A percentile compares a stretch with the other conserved stretches of the same genome.
Conservation (phyloP, 1,284 basidiomycete genomes). For the Xerocomus cyaneibrunnescens region DNA sequence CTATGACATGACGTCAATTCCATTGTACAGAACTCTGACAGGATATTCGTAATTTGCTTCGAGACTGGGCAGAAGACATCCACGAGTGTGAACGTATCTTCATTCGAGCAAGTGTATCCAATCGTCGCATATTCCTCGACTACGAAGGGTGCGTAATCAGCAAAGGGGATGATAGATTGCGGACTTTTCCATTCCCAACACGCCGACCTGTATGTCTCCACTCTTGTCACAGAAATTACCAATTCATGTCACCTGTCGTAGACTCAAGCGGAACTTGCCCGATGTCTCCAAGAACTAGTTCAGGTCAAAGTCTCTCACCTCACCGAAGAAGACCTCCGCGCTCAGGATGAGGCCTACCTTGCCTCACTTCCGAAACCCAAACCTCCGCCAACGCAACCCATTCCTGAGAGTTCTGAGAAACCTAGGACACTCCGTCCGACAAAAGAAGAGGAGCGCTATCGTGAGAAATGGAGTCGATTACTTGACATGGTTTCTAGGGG, state of each 20-base stretch:
- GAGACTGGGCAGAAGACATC: constrained; percentile 86
- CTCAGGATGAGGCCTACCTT: constrained; percentile 85
- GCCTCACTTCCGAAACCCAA: constrained; percentile 82
- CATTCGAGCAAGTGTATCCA: constrained; percentile 83
- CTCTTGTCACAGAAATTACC: background rate
- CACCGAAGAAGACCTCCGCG: constrained; percentile 80
- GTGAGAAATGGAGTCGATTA: constrained; percentile 78
- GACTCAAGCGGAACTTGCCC: constrained; percentile 88
- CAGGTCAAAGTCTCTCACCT: constrained; percentile 85
- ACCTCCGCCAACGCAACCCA: constrained; percentile 39
- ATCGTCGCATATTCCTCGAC: constrained; percentile 85
- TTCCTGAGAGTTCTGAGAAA: constrained; percentile 40
- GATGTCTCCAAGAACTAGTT: constrained; percentile 88
- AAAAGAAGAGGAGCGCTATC: constrained; percentile 73
- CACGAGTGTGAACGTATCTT: constrained; percentile 82
- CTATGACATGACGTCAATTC: background rate
- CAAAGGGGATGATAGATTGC: constrained; percentile 71
- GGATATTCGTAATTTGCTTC: constrained; percentile 83
- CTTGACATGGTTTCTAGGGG: constrained; percentile 90
- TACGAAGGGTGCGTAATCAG: constrained; percentile 69
- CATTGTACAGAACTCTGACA: constrained; percentile 30
- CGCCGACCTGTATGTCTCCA: constrained; percentile 73
- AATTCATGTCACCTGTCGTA: constrained; percentile 35
- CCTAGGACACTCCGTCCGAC: constrained; percentile 60
- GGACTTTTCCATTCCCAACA: constrained; percentile 93